These are phyloP conservation scores for Xylaria castorea DNA, from an alignment of 495 filamentous ascomycete genomes.

Conservation along the genomic window DNA sequence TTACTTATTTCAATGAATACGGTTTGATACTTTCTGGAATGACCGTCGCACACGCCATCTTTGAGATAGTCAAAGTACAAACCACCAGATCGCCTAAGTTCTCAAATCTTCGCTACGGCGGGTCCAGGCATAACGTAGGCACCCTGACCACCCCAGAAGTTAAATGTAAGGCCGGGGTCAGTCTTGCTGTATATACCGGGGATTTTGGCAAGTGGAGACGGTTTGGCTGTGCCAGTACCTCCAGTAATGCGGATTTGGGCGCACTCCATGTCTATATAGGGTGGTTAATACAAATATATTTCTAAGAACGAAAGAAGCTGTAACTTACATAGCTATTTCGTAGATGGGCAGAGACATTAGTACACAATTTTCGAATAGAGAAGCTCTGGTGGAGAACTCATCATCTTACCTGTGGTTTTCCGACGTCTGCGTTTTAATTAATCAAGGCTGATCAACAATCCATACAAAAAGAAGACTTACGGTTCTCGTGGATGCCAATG, in stretches of 20 bases:
- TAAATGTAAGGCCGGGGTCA: conserved; percentile 54
- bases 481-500: conserved; percentile 58
- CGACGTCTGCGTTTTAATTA: conserved; percentile 27
- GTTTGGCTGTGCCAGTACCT: conserved; percentile 50
- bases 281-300: background rate
- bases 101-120: conserved; percentile 31
- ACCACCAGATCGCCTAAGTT: background rate
- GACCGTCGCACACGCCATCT: background rate
- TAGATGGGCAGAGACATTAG: background rate
- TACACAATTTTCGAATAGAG: background rate
- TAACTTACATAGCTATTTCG: conserved; percentile 37
- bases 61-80: background rate
- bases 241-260: conserved; percentile 60
- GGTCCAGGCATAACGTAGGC: conserved; percentile 49
- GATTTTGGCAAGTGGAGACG: conserved; percentile 52
- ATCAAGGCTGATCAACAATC: background rate
- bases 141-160: conserved; percentile 45
- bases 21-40: background rate
- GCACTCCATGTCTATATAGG: conserved; percentile 49
- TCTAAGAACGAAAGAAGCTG: too few relatives aligned
- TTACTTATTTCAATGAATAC: background rate
- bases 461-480: conserved; percentile 25
- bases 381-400: background rate
- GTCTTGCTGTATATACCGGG: conserved; percentile 58
- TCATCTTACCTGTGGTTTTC: conserved; percentile 29